Evolutionary conservation across 192 early-diverging fungal species (phyloP).

Genomic region (Rhizophagus clarus): DNA sequence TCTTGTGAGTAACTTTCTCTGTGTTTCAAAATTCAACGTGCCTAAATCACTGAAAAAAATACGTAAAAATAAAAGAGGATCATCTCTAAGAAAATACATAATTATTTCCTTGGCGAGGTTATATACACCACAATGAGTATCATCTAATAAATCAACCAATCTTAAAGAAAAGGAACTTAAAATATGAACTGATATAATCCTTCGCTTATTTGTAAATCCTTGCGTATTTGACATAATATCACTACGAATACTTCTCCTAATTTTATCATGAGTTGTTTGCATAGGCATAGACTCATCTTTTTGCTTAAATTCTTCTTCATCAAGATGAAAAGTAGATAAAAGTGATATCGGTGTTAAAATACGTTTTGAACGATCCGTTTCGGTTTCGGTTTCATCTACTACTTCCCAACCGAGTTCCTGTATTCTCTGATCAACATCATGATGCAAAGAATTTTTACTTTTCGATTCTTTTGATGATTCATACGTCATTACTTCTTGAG

Average conservation of each 20-base stretch:
- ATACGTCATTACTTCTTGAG: conserved; percentile 52
- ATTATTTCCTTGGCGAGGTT: conserved; percentile 45
- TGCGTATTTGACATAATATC: conserved; percentile 6
- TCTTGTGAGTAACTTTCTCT: conserved; percentile 45
- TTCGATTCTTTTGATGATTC: conserved; percentile 55
- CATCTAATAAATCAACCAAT: conserved; percentile 55
- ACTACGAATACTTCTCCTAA: neutral
- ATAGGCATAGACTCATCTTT: conserved; percentile 29
- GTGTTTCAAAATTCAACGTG: conserved; percentile 34
- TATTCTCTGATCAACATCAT: conserved; percentile 53
- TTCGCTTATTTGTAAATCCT: conserved; percentile 29
- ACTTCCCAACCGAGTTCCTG: conserved; percentile 58
- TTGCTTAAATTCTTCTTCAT: conserved; percentile 42
- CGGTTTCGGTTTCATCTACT: conserved; percentile 45
- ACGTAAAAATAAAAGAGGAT: conserved; percentile 55
- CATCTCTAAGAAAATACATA: conserved; percentile 55
- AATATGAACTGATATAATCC: conserved; percentile 44
- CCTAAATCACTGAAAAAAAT: conserved; percentile 56
- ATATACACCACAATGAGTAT: conserved; percentile 50
- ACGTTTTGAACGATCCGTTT: conserved; percentile 47
- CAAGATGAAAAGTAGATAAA: conserved; percentile 52
- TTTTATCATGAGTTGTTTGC: neutral
- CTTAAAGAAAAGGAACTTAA: conserved; percentile 48
- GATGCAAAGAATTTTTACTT: conserved; percentile 45
- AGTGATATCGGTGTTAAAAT: conserved; percentile 49